These are phyloP conservation scores for Calonectria ilicicola DNA, from an alignment of 2,329 filamentous ascomycete genomes.

Conservation along the genomic window DNA sequence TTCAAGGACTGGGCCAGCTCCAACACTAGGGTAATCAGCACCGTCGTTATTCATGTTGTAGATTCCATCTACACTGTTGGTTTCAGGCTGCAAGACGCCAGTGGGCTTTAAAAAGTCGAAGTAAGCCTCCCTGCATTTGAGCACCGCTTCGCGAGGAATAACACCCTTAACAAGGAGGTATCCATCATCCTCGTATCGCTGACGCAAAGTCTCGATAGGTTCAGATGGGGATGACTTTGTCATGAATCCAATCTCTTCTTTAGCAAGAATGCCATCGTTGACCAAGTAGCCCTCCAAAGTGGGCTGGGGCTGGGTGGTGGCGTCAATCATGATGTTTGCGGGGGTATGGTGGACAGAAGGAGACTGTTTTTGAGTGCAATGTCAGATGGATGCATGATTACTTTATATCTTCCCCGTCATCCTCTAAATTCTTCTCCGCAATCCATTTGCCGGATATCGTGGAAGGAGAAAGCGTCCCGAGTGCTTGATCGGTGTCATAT, in stretches of 20 bases:
- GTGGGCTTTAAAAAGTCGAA: conserved; percentile 24
- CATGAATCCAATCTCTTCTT: conserved; percentile 1
- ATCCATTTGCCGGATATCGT: neutral
- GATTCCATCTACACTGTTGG: conserved; percentile 23
- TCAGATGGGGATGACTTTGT: conserved; percentile 8
- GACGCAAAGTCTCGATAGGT: neutral
- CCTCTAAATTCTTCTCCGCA: neutral
- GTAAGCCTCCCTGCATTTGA: conserved; percentile 21
- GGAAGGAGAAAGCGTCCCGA: neutral
- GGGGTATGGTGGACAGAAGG: too few relatives aligned
- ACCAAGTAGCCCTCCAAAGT: conserved; percentile 5
- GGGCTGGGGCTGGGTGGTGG: neutral
- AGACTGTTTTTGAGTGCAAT: neutral
- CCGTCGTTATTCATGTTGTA: conserved; percentile 17
- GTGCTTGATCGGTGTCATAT: neutral
- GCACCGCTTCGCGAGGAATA: conserved; percentile 18
- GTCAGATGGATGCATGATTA: neutral
- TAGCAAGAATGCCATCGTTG: conserved; percentile 7
- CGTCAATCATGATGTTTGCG: neutral
- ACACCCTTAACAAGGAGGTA: conserved; percentile 21
- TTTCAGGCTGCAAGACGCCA: neutral
- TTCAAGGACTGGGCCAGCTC: conserved; percentile 2
- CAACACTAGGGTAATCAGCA: conserved; percentile 23
- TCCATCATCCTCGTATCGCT: conserved; percentile 5
- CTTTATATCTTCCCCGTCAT: neutral